Evolutionary conservation across 2,329 filamentous ascomycete species (phyloP), one percentile per base, ranked within the genome.

Genomic region (Cytospora mali): DNA sequence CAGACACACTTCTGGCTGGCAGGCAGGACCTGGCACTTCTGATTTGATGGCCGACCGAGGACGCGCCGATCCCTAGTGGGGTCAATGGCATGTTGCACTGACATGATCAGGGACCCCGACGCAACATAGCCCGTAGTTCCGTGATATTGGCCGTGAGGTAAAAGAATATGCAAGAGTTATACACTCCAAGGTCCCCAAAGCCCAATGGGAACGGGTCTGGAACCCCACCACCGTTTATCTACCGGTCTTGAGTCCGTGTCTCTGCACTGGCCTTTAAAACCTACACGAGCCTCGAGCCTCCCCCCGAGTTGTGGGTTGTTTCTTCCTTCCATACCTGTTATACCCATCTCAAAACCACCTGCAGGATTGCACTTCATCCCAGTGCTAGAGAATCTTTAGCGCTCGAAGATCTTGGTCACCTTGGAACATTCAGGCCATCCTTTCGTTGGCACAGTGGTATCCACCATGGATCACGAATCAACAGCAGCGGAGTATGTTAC

Each of bases 391-490:
- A 29, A 21, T 13, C 13, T 14, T 16, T 21, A 29, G 28, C 27
- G n/a, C 1, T n/a, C 9, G 35, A 11, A 39, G 16, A 39, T 39
- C 35, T 27, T 28, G 42, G 10, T 29, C 31, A 33, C 28, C 50
- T 33, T 29, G 18, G 21, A 42, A 42, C 16, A 27, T 39, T 21
- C 21, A 48, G 27, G 35, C 35, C 52, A 46, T 9, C 10, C 13
- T 23, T 23, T 18, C 16, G 25, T 21, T 9, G 16, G 21, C n/a
- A 11, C 31, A 33, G 25, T 10, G 29, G 25, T 25, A 42, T 49
- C 50, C 39, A 62, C 16, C 54, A 64, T 64, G 62, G 62, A 62
- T n/a, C 58, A 58, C 49, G 62, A 64, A 42, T 58, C 62, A 27
- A 64, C 46, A 35, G 62, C 53, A 50, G 62, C 62, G 14, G 62